Percentiles rank a stretch among this genome's conserved stretches.
These are phyloP conservation scores for Xerocomus nothofagi DNA, from an alignment of 1,284 basidiomycete genomes.

Conservation along the genomic window DNA sequence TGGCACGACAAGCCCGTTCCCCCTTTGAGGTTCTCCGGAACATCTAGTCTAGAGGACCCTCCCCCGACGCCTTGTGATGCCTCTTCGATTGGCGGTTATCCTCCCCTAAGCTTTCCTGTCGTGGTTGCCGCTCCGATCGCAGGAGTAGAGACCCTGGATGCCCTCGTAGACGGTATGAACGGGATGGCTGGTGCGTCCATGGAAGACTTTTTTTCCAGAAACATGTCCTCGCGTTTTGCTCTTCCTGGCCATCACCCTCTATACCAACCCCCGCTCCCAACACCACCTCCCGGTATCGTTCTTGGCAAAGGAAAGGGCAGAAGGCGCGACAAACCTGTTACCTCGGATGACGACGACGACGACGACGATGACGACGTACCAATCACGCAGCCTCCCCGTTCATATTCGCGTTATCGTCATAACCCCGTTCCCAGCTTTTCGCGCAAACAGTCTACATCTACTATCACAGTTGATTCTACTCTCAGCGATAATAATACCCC, in stretches of 20 bases:
- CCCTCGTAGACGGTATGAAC: constrained; percentile 83
- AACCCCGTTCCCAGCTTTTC: constrained; percentile 36
- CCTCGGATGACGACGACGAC: constrained; percentile 48
- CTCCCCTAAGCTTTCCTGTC: constrained; percentile 54
- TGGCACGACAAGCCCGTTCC: constrained; percentile 44
- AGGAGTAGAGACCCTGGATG: constrained; percentile 82
- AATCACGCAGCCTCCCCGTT: constrained; percentile 30
- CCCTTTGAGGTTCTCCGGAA: constrained; percentile 61
- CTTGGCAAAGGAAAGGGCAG: constrained; percentile 62
- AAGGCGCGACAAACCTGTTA: constrained; percentile 38
- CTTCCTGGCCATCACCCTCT: constrained; percentile 62
- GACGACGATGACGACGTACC: constrained; percentile 36
- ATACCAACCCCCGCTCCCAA: constrained; percentile 77
- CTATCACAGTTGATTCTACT: constrained; percentile 35
- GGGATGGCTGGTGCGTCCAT: constrained; percentile 42
- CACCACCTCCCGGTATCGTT: constrained; percentile 75
- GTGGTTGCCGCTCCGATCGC: constrained; percentile 72
- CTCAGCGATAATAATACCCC: constrained; percentile 18
- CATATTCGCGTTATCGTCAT: constrained; percentile 42
- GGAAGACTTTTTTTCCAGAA: constrained; percentile 51
- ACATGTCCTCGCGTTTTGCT: constrained; percentile 49
- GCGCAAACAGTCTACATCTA: constrained; percentile 44
- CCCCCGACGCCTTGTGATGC: constrained; percentile 67
- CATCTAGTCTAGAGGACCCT: constrained; percentile 58
- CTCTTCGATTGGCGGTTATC: constrained; percentile 32